phyloP scores from a whole-genome alignment of 306 rosid species.

The Medicago truncatula region DNA sequence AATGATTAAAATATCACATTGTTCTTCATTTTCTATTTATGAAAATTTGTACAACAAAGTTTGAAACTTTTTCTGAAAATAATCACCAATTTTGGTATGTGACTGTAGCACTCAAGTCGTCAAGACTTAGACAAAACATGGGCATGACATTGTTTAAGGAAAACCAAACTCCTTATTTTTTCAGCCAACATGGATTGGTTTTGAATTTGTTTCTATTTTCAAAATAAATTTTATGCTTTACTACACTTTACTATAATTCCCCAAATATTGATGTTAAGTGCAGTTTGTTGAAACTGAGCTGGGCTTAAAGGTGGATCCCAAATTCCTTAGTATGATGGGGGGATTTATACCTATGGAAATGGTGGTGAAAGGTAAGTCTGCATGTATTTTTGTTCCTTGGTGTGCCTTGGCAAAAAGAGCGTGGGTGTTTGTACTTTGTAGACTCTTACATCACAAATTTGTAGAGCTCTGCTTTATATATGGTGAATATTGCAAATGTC shows the following conservation, averaged over 20 bases:
- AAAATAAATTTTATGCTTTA: conserved; percentile 15
- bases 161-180: background rate
- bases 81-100: too few relatives aligned
- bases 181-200: background rate
- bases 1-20: too few relatives aligned
- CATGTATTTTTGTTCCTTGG: conserved; percentile 32
- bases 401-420: conserved; percentile 36
- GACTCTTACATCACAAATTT: background rate
- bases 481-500: too few relatives aligned
- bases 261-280: conserved; percentile 36
- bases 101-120: background rate
- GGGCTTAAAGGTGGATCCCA: conserved; percentile 45
- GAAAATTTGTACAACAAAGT: too few relatives aligned
- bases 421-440: conserved; percentile 19
- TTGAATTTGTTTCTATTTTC: conserved; percentile 29
- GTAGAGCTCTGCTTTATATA: too few relatives aligned
- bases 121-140: background rate
- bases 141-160: background rate
- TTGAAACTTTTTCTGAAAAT: too few relatives aligned
- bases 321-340: conserved; percentile 48
- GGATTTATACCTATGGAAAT: conserved; percentile 89
- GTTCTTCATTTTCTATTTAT: too few relatives aligned
- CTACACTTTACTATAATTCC: conserved; percentile 28
- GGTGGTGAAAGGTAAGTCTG: conserved; percentile 77
- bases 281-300: conserved; percentile 90